Evolutionary conservation across 176 grass and related monocot genomes (phyloP).

Genomic region (sorghum (Sorghum bicolor)): DNA sequence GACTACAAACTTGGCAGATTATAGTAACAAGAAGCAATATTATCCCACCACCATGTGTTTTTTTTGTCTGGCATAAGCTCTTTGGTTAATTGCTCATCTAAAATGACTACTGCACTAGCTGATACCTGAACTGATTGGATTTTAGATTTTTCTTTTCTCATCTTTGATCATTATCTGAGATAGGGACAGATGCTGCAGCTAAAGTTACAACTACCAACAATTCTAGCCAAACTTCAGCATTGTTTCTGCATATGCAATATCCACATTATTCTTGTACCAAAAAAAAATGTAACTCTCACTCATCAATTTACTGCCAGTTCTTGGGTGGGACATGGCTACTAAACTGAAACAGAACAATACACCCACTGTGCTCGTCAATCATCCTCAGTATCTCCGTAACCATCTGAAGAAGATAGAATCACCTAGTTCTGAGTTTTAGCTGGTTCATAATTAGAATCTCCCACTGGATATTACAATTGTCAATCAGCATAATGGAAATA

Average conservation of each 20-base stretch:
- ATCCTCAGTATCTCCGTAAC: not conserved
- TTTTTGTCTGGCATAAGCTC: not conserved
- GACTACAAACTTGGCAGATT: slow-evolving; percentile 1
- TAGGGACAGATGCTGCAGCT: not conserved
- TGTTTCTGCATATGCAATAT: not conserved
- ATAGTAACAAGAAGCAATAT: not conserved
- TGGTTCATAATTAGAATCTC: not conserved
- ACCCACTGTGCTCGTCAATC: not conserved
- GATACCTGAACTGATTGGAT: not conserved
- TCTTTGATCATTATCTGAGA: not conserved
- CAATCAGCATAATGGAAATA: not conserved
- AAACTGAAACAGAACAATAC: slow-evolving; percentile 8
- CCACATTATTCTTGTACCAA: slow-evolving; percentile 4
- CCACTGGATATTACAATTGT: not conserved
- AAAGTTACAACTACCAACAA: not conserved
- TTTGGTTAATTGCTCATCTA: not conserved
- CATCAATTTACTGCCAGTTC: not conserved
- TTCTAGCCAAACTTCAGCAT: not conserved
- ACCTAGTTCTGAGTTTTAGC: not conserved
- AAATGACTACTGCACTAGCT: not conserved
- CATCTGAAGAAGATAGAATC: not conserved
- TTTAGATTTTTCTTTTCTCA: not conserved
- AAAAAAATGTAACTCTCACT: not conserved
- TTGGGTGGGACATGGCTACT: not conserved
- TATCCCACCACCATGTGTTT: not conserved